phyloP scores from a whole-genome alignment of 1,284 basidiomycete genomes.

The Ceratobasidium theobromae region DNA sequence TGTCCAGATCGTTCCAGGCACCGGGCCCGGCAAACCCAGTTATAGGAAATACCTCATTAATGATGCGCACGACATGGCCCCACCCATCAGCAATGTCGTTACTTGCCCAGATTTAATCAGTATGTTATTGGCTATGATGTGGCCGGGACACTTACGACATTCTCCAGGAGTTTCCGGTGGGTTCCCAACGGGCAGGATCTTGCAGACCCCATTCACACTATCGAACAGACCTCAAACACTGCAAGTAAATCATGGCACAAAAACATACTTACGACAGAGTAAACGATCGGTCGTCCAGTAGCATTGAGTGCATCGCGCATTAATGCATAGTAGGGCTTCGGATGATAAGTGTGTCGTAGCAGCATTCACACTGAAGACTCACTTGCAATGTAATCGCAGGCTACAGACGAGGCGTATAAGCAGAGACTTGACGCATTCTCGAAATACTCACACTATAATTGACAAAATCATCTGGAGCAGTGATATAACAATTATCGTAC shows the following conservation, averaged over 20 bases:
- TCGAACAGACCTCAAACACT: neutral
- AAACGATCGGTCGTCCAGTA: constrained; percentile 8
- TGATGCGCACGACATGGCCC: constrained; percentile 52
- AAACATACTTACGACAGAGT: constrained; percentile 10
- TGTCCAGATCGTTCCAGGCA: constrained; percentile 52
- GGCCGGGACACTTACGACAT: constrained; percentile 45
- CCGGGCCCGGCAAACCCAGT: constrained; percentile 51
- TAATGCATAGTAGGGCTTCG: constrained; percentile 41
- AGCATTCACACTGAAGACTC: constrained; percentile 23
- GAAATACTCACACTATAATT: constrained; percentile 41
- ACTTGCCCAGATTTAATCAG: constrained; percentile 38
- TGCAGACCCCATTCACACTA: constrained; percentile 6
- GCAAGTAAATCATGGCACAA: constrained; percentile 41
- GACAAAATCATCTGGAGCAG: constrained; percentile 51
- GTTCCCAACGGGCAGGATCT: constrained; percentile 53
- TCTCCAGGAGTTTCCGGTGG: constrained; percentile 53
- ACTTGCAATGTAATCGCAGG: constrained; percentile 44
- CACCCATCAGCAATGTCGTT: constrained; percentile 54
- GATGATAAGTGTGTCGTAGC: neutral
- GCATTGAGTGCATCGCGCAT: constrained; percentile 39
- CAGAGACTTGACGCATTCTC: no score
- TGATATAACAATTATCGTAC: constrained; percentile 54
- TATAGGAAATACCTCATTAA: constrained; percentile 54
- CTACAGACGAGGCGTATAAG: neutral
- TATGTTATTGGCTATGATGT: constrained; percentile 30